Evolutionary conservation across 176 grass and related monocot genomes (phyloP).

Genomic region (Thalia dealbata): DNA sequence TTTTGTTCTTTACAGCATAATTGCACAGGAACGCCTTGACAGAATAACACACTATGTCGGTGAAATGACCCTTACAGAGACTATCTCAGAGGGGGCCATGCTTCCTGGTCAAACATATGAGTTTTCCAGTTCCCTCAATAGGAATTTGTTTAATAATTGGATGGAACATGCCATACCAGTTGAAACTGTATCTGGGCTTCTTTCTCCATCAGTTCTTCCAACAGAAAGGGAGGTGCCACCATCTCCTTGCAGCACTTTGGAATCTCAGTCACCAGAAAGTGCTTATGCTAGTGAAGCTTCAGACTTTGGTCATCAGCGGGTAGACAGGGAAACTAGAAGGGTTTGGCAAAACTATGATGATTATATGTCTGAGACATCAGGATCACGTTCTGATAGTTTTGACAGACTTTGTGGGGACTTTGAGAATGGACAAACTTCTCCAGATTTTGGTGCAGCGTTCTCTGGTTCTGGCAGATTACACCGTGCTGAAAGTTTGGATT

Average conservation of each 20-base stretch:
- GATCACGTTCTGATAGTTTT: slow-evolving; percentile 68
- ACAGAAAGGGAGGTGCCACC: slow-evolving; percentile 38
- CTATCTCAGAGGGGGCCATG: slow-evolving; percentile 44
- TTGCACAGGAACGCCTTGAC: slow-evolving; percentile 96
- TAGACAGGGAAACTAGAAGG: slow-evolving; percentile 58
- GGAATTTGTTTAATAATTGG: slow-evolving; percentile 43
- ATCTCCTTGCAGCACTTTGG: slow-evolving; percentile 53
- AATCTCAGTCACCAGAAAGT: slow-evolving; percentile 76
- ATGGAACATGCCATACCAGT: slow-evolving; percentile 73
- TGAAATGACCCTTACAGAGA: slow-evolving; percentile 59
- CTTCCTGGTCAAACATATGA: slow-evolving; percentile 31
- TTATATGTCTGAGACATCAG: slow-evolving; percentile 50
- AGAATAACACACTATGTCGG: slow-evolving; percentile 79
- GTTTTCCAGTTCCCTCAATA: slow-evolving; percentile 30
- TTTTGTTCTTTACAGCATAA: slow-evolving; percentile 48
- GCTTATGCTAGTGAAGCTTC: slow-evolving; percentile 62
- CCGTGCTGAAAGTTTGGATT: slow-evolving; percentile 51
- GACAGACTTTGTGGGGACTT: slow-evolving; percentile 45
- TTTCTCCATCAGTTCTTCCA: slow-evolving; percentile 59
- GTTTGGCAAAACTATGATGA: slow-evolving; percentile 62
- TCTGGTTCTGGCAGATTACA: slow-evolving; percentile 31
- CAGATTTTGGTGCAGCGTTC: slow-evolving; percentile 43
- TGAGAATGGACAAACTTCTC: slow-evolving; percentile 64
- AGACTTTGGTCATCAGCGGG: slow-evolving; percentile 61
- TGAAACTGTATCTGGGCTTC: slow-evolving; percentile 54